Conservation (phyloP, 352 stramenopile genomes). For the Globisporangium spinosum region DNA sequence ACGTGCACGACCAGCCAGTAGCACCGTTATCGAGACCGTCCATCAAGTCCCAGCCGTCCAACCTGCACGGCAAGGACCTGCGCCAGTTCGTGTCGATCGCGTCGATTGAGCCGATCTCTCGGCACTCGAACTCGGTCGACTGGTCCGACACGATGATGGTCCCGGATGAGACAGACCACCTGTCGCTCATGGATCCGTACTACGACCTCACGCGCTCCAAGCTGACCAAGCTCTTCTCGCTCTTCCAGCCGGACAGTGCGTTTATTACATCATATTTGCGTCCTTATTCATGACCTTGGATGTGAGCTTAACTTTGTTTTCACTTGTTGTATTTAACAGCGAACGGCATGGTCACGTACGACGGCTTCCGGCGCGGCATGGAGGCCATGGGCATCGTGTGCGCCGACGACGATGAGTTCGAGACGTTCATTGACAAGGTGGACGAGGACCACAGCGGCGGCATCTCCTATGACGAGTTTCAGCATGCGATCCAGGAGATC, state of each 20-base stretch:
- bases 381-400: constrained; percentile 76
- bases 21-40: not conserved
- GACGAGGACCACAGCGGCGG: constrained; percentile 79
- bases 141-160: constrained; percentile 57
- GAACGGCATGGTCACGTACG: constrained; percentile 67
- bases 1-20: constrained; percentile 3
- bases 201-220: constrained; percentile 80
- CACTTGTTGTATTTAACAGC: not conserved
- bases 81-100: constrained; percentile 56
- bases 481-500: constrained; percentile 86
- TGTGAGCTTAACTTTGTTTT: not conserved
- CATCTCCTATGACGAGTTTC: constrained; percentile 85
- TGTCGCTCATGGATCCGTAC: constrained; percentile 79
- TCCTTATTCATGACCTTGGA: not conserved
- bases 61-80: constrained; percentile 63
- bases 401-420: constrained; percentile 58
- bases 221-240: constrained; percentile 62
- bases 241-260: constrained; percentile 59
- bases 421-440: constrained; percentile 67
- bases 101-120: constrained; percentile 31
- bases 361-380: constrained; percentile 65
- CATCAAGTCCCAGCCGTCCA: constrained; percentile 19
- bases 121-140: constrained; percentile 51
- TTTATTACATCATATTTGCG: not conserved
- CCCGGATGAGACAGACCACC: constrained; percentile 43